Evolutionary conservation across 306 rosid species (phyloP).

Genomic region (Crotalaria pallida): DNA sequence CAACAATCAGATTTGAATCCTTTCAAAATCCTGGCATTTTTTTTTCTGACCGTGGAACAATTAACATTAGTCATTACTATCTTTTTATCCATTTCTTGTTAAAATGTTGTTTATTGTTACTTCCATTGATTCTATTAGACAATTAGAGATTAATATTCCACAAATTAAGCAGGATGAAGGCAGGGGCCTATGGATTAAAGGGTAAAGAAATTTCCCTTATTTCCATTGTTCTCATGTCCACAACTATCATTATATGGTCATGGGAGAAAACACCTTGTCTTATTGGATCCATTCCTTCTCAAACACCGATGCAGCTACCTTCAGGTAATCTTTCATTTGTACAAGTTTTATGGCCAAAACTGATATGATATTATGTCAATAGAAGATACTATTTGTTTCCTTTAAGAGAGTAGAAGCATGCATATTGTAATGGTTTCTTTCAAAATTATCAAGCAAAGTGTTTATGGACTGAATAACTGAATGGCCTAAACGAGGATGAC

Average conservation of each 20-base stretch:
- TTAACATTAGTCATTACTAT: background rate
- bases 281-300: constrained; percentile 30
- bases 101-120: background rate
- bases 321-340: constrained; percentile 37
- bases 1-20: background rate
- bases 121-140: background rate
- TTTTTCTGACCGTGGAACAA: background rate
- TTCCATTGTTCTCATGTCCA: constrained; percentile 44
- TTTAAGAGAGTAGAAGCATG: background rate
- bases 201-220: constrained; percentile 45
- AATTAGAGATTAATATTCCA: background rate
- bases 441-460: too few relatives aligned
- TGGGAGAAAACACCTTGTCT: constrained; percentile 60
- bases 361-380: background rate
- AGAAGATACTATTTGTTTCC: background rate
- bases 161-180: constrained; percentile 50
- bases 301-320: constrained; percentile 33
- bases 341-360: background rate
- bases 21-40: background rate
- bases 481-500: too few relatives aligned
- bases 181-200: constrained; percentile 36
- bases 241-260: constrained; percentile 43
- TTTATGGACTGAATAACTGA: background rate
- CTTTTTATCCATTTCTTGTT: background rate
- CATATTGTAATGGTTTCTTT: background rate